Evolutionary conservation across 2,329 filamentous ascomycete genomes (phyloP).

Genomic region (Hawksworthiomyces lignivorus): DNA sequence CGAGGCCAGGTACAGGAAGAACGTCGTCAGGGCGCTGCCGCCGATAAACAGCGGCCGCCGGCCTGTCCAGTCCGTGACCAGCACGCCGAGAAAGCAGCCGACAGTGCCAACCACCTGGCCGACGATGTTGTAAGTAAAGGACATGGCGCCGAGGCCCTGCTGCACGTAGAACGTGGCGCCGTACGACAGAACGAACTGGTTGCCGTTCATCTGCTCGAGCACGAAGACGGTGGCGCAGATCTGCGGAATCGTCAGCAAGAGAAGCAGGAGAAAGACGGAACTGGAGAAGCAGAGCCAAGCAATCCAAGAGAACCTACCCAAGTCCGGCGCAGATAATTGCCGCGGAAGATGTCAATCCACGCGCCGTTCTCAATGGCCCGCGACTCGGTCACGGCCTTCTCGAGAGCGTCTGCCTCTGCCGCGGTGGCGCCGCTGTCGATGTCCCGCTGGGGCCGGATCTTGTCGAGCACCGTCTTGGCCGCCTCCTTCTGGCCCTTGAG

Average conservation of each 20-base stretch:
- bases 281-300: too few relatives aligned
- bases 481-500: constrained; percentile 11
- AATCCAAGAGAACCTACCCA: constrained; percentile 3
- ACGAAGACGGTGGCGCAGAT: constrained; percentile 13
- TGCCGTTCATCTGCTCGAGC: constrained; percentile 14
- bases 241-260: not conserved
- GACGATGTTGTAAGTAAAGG: constrained; percentile 14
- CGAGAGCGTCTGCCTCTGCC: constrained; percentile 11
- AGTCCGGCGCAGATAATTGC: constrained; percentile 13
- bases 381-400: constrained; percentile 7
- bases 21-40: constrained; percentile 3
- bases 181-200: constrained; percentile 15
- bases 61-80: constrained; percentile 5
- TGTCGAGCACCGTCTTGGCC: constrained; percentile 19
- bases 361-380: constrained; percentile 1
- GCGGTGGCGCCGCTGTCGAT: constrained; percentile 25
- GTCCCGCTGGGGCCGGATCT: constrained; percentile 17
- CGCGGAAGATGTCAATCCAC: constrained; percentile 12
- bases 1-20: constrained; percentile 10
- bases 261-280: too few relatives aligned
- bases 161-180: constrained; percentile 14
- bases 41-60: constrained; percentile 9
- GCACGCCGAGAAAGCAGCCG: constrained; percentile 7
- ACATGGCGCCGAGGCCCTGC: constrained; percentile 11
- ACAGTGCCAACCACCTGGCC: constrained; percentile 10